These are phyloP conservation scores for Colletotrichum sublineola DNA, from an alignment of 2,329 filamentous ascomycete genomes.

Conservation along the genomic window DNA sequence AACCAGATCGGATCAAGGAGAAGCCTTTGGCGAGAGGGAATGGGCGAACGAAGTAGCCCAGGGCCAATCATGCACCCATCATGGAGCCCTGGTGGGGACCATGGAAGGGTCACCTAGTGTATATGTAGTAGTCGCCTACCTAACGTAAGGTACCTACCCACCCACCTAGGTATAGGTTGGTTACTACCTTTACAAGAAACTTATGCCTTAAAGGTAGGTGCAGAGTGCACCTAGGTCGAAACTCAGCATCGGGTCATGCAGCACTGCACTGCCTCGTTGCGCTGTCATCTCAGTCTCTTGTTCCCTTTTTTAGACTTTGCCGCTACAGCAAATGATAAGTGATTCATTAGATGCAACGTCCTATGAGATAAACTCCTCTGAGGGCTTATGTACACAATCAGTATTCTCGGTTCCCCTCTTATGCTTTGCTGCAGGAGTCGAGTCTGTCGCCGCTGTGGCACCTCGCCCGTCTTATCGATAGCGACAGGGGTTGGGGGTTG, in stretches of 20 bases:
- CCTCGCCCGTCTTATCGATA: not conserved
- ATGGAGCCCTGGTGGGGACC: not conserved
- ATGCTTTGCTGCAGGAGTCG: not conserved
- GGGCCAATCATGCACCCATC: not conserved
- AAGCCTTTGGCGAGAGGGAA: not conserved
- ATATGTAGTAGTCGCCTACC: too few species aligned
- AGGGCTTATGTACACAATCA: not conserved
- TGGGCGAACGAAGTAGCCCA: not conserved
- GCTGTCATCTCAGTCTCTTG: not conserved
- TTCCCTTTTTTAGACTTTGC: slow-evolving; percentile 15
- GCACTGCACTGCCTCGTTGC: not conserved
- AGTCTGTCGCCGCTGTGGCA: not conserved
- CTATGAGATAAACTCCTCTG: not conserved
- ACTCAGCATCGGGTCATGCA: too few species aligned
- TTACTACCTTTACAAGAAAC: not conserved
- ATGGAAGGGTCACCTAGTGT: not conserved
- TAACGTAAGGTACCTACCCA: not conserved
- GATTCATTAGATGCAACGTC: not conserved
- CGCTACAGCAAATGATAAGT: slow-evolving; percentile 6
- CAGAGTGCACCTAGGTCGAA: too few species aligned
- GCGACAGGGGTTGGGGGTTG: too few species aligned
- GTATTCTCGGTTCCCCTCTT: not conserved
- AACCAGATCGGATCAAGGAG: slow-evolving; percentile 1
- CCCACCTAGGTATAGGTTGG: not conserved
- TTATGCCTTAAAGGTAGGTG: too few species aligned